phyloP scores from a whole-genome alignment of 345 rosid genomes.

The Hypericum androsaemum region DNA sequence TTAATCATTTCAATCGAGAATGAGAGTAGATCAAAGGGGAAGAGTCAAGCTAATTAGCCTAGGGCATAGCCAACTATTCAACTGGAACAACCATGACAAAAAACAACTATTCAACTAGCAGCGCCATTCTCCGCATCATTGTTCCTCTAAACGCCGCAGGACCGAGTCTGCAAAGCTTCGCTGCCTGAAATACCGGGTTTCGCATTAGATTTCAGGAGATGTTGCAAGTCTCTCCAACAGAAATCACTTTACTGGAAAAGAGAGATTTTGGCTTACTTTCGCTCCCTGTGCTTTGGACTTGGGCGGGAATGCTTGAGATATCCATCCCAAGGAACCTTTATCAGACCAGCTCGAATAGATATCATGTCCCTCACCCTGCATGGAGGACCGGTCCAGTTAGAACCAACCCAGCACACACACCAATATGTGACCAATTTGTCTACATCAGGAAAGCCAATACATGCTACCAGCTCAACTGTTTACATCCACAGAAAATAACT shows the following conservation, averaged over 20 bases:
- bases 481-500: conserved; percentile 6
- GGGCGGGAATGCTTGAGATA: conserved; percentile 92
- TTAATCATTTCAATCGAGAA: no score
- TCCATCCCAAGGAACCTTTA: conserved; percentile 99
- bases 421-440: neutral
- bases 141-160: no score
- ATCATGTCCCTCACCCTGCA: conserved; percentile 86
- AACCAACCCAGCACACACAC: conserved; percentile 1
- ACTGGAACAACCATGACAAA: no score
- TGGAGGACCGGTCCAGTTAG: conserved; percentile 2
- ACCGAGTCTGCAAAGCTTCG: no score
- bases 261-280: conserved; percentile 52
- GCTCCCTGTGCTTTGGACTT: conserved; percentile 87
- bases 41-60: no score
- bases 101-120: no score
- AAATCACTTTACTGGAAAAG: neutral
- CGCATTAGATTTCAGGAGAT: no score
- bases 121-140: no score
- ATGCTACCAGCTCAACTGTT: neutral
- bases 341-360: conserved; percentile 84
- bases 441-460: neutral
- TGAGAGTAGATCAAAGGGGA: no score
- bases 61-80: no score
- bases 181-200: no score
- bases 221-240: no score